Evolutionary conservation across 257 asterid species (phyloP).

Genomic region (Nicotiana paniculata): DNA sequence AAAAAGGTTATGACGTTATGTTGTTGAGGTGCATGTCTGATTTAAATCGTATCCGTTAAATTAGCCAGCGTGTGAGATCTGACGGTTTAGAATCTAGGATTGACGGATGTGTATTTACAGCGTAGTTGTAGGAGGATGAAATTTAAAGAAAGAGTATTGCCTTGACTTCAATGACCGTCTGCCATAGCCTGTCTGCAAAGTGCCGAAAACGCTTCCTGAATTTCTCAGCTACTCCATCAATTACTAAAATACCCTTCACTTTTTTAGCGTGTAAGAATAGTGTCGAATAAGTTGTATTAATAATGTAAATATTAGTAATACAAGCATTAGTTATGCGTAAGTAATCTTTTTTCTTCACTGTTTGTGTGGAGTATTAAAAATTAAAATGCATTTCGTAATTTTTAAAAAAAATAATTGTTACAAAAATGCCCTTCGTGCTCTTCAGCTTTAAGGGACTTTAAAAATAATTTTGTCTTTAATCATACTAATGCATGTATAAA

Average conservation of each 20-base stretch:
- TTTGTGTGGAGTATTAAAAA: no score
- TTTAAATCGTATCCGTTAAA: background rate
- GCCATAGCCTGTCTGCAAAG: background rate
- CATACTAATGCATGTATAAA: no score
- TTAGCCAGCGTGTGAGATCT: no score
- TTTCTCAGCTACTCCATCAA: background rate
- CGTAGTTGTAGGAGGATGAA: background rate
- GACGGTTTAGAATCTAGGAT: background rate
- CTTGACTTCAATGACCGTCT: background rate
- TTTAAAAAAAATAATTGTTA: no score
- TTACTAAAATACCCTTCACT: background rate
- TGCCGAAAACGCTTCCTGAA: background rate
- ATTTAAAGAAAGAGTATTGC: background rate
- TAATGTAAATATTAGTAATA: accelerated
- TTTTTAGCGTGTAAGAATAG: no score
- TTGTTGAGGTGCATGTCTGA: background rate
- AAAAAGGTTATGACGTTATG: background rate
- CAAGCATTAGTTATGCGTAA: no score
- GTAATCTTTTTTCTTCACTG: no score
- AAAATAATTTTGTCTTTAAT: no score
- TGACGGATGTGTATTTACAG: background rate
- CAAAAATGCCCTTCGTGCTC: no score
- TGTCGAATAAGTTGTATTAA: no score
- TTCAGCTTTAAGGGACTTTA: no score
- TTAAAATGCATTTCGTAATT: no score